Evolutionary conservation across 495 filamentous ascomycete genomes (phyloP).

Genomic region (Trichodelitschia bisporula): DNA sequence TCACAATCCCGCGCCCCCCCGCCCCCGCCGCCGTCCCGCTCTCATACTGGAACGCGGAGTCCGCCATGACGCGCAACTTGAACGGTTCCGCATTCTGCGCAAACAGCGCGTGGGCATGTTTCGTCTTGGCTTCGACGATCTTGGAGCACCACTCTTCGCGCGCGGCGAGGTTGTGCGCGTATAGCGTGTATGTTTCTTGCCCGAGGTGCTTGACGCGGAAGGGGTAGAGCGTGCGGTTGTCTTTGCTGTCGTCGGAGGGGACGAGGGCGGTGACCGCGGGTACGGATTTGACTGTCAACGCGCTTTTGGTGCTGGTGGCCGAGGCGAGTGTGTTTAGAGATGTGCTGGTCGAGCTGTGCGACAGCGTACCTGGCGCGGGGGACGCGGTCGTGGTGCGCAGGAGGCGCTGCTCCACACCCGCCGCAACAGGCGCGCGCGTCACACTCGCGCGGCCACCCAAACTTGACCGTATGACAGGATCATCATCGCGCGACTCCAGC

Average conservation of each 20-base stretch:
- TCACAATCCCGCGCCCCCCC: constrained; percentile 30
- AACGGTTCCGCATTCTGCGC: constrained; percentile 94
- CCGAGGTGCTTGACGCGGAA: constrained; percentile 97
- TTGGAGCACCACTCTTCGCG: constrained; percentile 78
- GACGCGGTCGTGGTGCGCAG: constrained; percentile 19
- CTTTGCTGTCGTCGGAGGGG: constrained; percentile 28
- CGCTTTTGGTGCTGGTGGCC: constrained; percentile 17
- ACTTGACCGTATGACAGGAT: constrained; percentile 61
- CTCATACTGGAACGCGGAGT: constrained; percentile 72
- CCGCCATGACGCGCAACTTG: constrained; percentile 71
- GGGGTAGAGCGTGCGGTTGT: constrained; percentile 72
- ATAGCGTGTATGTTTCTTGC: constrained; percentile 67
- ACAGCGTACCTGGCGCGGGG: constrained; percentile 30
- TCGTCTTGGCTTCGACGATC: constrained; percentile 83
- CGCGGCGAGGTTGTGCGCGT: constrained; percentile 45
- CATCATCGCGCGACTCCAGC: constrained; percentile 74
- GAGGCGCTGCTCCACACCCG: constrained; percentile 20
- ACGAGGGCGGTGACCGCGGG: constrained; percentile 18
- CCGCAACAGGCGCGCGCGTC: constrained; percentile 9
- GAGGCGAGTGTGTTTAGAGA: constrained; percentile 26
- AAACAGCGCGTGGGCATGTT: constrained; percentile 66
- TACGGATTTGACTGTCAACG: too few species aligned
- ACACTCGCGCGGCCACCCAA: constrained; percentile 28
- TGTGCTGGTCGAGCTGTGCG: constrained; percentile 34
- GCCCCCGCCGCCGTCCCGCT: constrained; percentile 18